phyloP scores from a whole-genome alignment of 2,329 filamentous ascomycete genomes.

The Nectriaceae sp. region DNA sequence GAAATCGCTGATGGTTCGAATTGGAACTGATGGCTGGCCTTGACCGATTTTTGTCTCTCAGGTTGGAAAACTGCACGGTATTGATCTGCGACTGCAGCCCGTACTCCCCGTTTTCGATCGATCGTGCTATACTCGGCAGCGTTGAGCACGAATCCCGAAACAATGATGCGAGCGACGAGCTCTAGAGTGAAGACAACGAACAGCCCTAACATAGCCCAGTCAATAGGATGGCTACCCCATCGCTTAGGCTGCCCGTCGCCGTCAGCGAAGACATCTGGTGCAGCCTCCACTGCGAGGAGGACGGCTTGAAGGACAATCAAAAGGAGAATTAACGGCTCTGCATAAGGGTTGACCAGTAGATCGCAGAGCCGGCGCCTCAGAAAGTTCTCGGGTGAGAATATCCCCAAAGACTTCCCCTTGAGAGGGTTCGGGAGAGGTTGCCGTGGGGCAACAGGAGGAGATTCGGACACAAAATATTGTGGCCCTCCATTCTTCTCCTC shows the following conservation, averaged over 20 bases:
- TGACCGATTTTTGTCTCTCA: slow-evolving; percentile 70
- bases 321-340: slow-evolving; percentile 82
- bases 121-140: slow-evolving; percentile 90
- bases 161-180: slow-evolving; percentile 78
- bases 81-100: slow-evolving; percentile 73
- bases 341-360: slow-evolving; percentile 80
- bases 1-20: slow-evolving; percentile 66
- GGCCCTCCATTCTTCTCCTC: slow-evolving; percentile 45
- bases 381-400: slow-evolving; percentile 78
- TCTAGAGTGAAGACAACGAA: slow-evolving; percentile 92
- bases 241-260: slow-evolving; percentile 59
- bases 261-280: slow-evolving; percentile 66
- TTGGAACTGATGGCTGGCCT: slow-evolving; percentile 48
- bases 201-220: slow-evolving; percentile 79
- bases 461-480: slow-evolving; percentile 19
- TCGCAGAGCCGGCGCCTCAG: slow-evolving; percentile 77
- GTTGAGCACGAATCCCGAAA: slow-evolving; percentile 92
- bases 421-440: slow-evolving; percentile 65
- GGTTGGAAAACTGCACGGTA: slow-evolving; percentile 80
- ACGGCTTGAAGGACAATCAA: slow-evolving; percentile 88
- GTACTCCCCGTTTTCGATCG: slow-evolving; percentile 74
- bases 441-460: slow-evolving; percentile 14
- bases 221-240: slow-evolving; percentile 71
- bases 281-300: slow-evolving; percentile 83
- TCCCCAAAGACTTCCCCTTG: slow-evolving; percentile 80